Evolutionary conservation across 2,329 filamentous ascomycete species (phyloP).

Genomic region (Dactylellina cionopaga): DNA sequence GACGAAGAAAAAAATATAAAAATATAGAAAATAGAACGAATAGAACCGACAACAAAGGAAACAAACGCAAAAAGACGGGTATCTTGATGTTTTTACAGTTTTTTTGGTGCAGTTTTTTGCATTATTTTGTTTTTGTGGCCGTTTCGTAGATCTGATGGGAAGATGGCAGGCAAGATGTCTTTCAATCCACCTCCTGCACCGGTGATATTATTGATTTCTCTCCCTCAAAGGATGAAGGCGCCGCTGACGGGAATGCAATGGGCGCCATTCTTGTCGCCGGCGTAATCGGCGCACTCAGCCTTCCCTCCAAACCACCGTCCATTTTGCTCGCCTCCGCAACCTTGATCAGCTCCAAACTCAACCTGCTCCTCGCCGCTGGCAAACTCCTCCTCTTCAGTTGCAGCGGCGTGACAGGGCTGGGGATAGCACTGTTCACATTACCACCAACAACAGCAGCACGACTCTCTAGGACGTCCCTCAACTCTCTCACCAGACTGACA

Average conservation of each 20-base stretch:
- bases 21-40: neutral
- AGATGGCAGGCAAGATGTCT: neutral
- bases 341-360: conserved; percentile 46
- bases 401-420: conserved; percentile 54
- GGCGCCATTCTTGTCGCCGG: conserved; percentile 25
- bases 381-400: conserved; percentile 53
- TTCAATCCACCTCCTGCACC: conserved; percentile 31
- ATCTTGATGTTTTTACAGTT: conserved; percentile 31
- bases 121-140: conserved; percentile 15
- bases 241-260: conserved; percentile 15
- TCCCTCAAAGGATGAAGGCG: conserved; percentile 17
- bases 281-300: conserved; percentile 39
- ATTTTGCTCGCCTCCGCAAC: conserved; percentile 34
- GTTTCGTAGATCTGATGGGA: neutral
- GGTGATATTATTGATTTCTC: conserved; percentile 32
- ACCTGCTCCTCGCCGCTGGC: conserved; percentile 37
- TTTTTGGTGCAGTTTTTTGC: conserved; percentile 16
- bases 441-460: conserved; percentile 59
- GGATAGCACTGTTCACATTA: conserved; percentile 57
- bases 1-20: neutral
- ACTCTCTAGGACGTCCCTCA: conserved; percentile 85
- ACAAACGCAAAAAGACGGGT: conserved; percentile 24
- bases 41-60: conserved; percentile 10
- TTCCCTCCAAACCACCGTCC: conserved; percentile 24
- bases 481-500: conserved; percentile 87